Percentiles rank a stretch among this genome's conserved stretches.
Evolutionary conservation across 352 stramenopile species (phyloP).

Genomic region (Globisporangium cederbergense): DNA sequence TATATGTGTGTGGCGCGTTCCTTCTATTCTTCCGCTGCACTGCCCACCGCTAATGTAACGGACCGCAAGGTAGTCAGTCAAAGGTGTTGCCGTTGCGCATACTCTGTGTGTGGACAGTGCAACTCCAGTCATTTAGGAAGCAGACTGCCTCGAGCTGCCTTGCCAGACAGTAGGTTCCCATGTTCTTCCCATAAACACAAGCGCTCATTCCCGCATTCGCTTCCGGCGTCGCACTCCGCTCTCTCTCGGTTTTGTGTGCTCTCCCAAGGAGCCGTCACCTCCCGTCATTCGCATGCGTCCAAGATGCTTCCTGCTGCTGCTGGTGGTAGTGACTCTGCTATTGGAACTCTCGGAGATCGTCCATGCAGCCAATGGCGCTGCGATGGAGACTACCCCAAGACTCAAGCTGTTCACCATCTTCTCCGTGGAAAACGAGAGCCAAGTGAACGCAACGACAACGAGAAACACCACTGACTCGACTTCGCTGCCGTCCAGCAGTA

Average conservation of each 20-base stretch:
- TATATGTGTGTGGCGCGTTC: background rate
- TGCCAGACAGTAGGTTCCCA: background rate
- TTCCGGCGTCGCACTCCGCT: background rate
- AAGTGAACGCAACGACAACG: background rate
- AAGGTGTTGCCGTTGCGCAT: background rate
- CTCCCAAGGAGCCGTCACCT: background rate
- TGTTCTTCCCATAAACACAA: background rate
- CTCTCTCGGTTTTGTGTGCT: background rate
- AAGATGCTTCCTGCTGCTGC: background rate
- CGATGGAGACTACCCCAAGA: background rate
- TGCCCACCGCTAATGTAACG: background rate
- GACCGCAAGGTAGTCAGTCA: too few relatives aligned
- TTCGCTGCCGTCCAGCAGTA: background rate
- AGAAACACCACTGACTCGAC: background rate
- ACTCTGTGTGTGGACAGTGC: background rate
- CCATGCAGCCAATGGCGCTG: background rate
- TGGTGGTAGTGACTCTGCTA: background rate
- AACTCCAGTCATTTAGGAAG: too few relatives aligned
- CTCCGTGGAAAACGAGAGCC: background rate
- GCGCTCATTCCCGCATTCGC: background rate
- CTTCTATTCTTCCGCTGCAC: background rate
- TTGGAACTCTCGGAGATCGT: background rate
- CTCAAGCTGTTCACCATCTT: slow-evolving; percentile 12
- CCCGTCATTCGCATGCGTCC: background rate
- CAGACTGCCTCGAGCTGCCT: too few relatives aligned